Percentiles rank a stretch among this genome's conserved stretches.
These are phyloP conservation scores for Selenicereus undatus DNA, from an alignment of 148 eudicot species.

Conservation along the genomic window DNA sequence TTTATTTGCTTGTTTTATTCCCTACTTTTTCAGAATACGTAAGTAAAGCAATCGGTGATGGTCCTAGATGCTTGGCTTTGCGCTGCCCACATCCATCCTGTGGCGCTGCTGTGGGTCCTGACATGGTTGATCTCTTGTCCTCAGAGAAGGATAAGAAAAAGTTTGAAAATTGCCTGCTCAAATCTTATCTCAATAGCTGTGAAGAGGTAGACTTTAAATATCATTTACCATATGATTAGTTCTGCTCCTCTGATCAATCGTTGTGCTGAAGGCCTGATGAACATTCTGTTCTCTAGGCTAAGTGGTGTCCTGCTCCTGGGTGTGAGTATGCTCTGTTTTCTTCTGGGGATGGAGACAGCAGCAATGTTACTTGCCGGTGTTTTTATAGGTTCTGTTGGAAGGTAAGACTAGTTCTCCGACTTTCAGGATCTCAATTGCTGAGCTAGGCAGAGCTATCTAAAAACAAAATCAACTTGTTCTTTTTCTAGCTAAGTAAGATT, in stretches of 20 bases:
- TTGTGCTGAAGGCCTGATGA: background rate
- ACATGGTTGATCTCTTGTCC: constrained; percentile 39
- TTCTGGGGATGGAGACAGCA: constrained; percentile 34
- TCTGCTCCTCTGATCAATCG: background rate
- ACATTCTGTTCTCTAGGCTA: constrained; percentile 34
- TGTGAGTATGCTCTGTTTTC: constrained; percentile 62
- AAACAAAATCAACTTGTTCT: too few species aligned
- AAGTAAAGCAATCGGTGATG: constrained; percentile 48
- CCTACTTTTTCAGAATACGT: constrained; percentile 44
- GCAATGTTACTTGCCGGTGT: constrained; percentile 60
- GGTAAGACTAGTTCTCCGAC: constrained; percentile 33
- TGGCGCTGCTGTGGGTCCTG: constrained; percentile 55
- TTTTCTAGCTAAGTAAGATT: too few species aligned
- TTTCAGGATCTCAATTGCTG: constrained; percentile 1
- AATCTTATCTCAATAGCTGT: constrained; percentile 51
- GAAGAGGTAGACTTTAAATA: constrained; percentile 36
- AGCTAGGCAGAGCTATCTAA: too few species aligned
- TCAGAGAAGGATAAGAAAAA: constrained; percentile 43
- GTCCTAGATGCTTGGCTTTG: constrained; percentile 63
- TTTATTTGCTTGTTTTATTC: background rate
- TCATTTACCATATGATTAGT: background rate
- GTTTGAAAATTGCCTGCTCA: constrained; percentile 40
- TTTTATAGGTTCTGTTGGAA: constrained; percentile 70
- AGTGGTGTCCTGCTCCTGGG: constrained; percentile 82
- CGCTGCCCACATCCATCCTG: constrained; percentile 64